Evolutionary conservation across 495 filamentous ascomycete species (phyloP).

Genomic region (Hypoxylon trugodes): DNA sequence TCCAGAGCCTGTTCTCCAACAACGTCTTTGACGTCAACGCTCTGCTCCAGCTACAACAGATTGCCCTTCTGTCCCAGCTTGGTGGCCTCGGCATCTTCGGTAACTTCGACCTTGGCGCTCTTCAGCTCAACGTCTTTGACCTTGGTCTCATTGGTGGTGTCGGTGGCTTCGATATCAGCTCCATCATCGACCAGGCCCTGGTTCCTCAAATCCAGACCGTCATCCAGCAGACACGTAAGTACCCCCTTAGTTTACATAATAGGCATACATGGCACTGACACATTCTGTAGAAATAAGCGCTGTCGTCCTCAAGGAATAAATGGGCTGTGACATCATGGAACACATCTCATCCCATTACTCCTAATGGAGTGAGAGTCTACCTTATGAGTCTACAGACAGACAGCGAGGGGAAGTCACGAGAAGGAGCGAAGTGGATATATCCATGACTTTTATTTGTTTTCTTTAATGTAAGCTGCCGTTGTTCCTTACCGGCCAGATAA

Average conservation of each 20-base stretch:
- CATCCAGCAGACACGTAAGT: constrained; percentile 43
- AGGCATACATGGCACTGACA: background rate
- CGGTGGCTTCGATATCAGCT: constrained; percentile 48
- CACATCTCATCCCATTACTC: constrained; percentile 15
- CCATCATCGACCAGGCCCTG: constrained; percentile 49
- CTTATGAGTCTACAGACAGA: background rate
- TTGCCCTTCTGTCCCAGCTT: constrained; percentile 52
- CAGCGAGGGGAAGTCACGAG: background rate
- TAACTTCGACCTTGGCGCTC: constrained; percentile 52
- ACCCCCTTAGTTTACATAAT: background rate
- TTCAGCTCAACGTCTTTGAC: constrained; percentile 51
- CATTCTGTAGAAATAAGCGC: constrained; percentile 25
- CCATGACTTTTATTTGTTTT: constrained; percentile 15
- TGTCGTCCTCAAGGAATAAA: constrained; percentile 26
- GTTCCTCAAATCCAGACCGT: constrained; percentile 50
- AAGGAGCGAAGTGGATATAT: constrained; percentile 13
- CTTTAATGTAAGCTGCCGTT: constrained; percentile 28
- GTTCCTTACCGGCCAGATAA: constrained; percentile 28
- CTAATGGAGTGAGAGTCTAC: constrained; percentile 19
- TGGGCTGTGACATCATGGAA: background rate
- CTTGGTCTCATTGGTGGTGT: constrained; percentile 51
- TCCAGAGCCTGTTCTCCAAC: constrained; percentile 49
- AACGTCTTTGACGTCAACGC: constrained; percentile 49
- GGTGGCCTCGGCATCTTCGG: constrained; percentile 54
- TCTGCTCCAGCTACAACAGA: constrained; percentile 55